Conservation (phyloP, 352 stramenopile species). For the Globisporangium heterothallicum region DNA sequence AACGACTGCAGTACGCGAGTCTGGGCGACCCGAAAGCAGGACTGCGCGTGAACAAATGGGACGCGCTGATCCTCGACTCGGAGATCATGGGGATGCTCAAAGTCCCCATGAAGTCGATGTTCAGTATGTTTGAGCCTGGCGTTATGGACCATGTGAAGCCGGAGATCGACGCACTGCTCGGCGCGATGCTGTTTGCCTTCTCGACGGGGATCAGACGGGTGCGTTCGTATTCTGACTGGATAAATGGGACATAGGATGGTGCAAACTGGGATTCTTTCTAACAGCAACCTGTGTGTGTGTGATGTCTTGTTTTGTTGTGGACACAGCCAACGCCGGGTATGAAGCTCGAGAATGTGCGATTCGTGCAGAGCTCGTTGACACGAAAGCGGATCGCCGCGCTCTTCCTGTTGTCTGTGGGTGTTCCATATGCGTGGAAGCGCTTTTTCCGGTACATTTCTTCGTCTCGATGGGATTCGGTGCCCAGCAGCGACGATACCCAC, state of each 20-base stretch:
- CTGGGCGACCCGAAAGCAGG: constrained; percentile 37
- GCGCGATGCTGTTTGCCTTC: constrained; percentile 55
- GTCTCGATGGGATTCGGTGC: constrained; percentile 27
- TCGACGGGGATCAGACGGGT: constrained; percentile 60
- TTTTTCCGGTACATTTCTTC: constrained; percentile 57
- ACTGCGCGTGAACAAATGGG: constrained; percentile 81
- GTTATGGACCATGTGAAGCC: constrained; percentile 60
- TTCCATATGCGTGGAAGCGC: constrained; percentile 79
- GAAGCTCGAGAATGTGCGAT: constrained; percentile 80
- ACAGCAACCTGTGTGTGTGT: no score
- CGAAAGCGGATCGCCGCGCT: constrained; percentile 41
- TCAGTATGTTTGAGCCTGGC: constrained; percentile 67
- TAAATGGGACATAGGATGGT: background rate
- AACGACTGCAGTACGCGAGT: constrained; percentile 36
- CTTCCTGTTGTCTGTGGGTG: constrained; percentile 63
- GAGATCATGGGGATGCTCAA: constrained; percentile 79
- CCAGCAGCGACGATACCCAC: background rate
- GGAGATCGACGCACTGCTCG: constrained; percentile 62
- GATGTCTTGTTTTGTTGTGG: constrained; percentile 3
- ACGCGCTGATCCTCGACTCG: constrained; percentile 71
- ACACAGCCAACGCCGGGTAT: constrained; percentile 72
- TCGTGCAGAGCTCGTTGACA: constrained; percentile 39
- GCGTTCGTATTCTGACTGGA: constrained; percentile 3
- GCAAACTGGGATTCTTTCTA: background rate
- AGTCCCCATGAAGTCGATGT: constrained; percentile 70